Evolutionary conservation across 352 stramenopile genomes (phyloP).

Genomic region (Chrysophaeum taylorii): DNA sequence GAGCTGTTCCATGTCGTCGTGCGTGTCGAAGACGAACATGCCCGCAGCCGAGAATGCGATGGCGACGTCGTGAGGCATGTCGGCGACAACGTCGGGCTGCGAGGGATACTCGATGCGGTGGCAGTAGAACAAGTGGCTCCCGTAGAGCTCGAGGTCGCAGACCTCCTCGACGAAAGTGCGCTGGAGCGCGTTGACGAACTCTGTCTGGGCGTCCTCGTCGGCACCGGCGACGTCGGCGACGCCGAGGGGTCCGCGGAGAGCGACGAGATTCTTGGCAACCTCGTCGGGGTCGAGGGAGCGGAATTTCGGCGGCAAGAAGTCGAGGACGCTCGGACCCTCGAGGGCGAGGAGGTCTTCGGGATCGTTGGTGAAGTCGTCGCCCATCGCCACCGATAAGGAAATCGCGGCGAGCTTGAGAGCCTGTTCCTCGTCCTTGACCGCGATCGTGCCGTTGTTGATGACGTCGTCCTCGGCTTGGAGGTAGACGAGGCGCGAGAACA

Average conservation of each 20-base stretch:
- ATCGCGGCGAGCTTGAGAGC: constrained; percentile 50
- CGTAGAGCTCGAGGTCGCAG: constrained; percentile 46
- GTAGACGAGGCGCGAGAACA: constrained; percentile 67
- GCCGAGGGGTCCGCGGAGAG: constrained; percentile 35
- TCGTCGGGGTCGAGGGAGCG: constrained; percentile 51
- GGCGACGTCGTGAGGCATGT: constrained; percentile 67
- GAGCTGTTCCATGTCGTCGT: constrained; percentile 45
- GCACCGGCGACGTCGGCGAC: constrained; percentile 46
- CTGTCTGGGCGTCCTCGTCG: constrained; percentile 49
- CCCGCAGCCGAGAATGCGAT: constrained; percentile 72
- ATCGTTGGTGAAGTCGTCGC: constrained; percentile 36
- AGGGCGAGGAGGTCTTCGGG: constrained; percentile 29
- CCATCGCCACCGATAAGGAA: constrained; percentile 61
- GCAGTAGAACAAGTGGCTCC: constrained; percentile 65
- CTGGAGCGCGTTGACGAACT: constrained; percentile 66
- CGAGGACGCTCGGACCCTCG: constrained; percentile 47
- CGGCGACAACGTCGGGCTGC: constrained; percentile 33
- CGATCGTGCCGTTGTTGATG: constrained; percentile 57
- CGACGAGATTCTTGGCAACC: constrained; percentile 55
- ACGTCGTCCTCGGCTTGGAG: constrained; percentile 81
- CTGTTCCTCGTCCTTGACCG: constrained; percentile 59
- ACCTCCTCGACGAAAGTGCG: constrained; percentile 38
- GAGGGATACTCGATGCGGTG: constrained; percentile 22
- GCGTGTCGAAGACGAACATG: constrained; percentile 69
- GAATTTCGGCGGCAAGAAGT: constrained; percentile 70